phyloP scores from a whole-genome alignment of 768 basidiomycete genomes.

The Leccinum aurantiacum region DNA sequence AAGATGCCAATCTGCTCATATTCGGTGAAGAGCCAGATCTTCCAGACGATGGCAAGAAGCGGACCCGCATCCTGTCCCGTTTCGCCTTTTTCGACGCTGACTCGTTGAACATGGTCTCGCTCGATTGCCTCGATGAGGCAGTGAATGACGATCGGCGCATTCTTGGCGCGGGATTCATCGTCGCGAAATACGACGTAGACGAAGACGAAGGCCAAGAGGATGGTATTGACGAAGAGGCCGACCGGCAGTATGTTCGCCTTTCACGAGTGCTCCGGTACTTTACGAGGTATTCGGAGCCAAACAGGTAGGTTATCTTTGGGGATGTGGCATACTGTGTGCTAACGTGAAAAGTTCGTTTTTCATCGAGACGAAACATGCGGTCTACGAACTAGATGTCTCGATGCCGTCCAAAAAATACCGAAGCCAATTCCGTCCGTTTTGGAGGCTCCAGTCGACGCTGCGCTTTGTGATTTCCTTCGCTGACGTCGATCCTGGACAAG shows the following conservation, averaged over 20 bases:
- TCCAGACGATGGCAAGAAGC: slow-evolving; percentile 43
- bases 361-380: slow-evolving; percentile 62
- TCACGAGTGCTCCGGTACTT: slow-evolving; percentile 47
- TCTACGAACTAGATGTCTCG: slow-evolving; percentile 51
- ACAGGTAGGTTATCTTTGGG: slow-evolving; percentile 46
- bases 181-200: slow-evolving; percentile 47
- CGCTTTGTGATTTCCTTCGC: slow-evolving; percentile 44
- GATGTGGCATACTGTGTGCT: slow-evolving; percentile 1
- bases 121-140: neutral
- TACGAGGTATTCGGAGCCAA: slow-evolving; percentile 48
- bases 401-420: slow-evolving; percentile 48
- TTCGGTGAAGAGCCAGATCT: slow-evolving; percentile 42
- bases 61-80: slow-evolving; percentile 52
- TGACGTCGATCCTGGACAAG: slow-evolving; percentile 24
- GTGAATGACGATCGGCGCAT: slow-evolving; percentile 40
- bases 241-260: slow-evolving; percentile 44
- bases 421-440: slow-evolving; percentile 45
- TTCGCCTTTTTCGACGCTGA: slow-evolving; percentile 63
- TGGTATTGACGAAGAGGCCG: slow-evolving; percentile 35
- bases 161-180: slow-evolving; percentile 57
- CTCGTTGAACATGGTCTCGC: slow-evolving; percentile 43
- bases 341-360: slow-evolving; percentile 52
- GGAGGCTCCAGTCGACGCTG: slow-evolving; percentile 48
- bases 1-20: slow-evolving; percentile 37
- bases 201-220: slow-evolving; percentile 68